Evolutionary conservation across 148 eudicot genomes (phyloP), one percentile per base, ranked within the genome.

Genomic region (Euryodendron excelsum): DNA sequence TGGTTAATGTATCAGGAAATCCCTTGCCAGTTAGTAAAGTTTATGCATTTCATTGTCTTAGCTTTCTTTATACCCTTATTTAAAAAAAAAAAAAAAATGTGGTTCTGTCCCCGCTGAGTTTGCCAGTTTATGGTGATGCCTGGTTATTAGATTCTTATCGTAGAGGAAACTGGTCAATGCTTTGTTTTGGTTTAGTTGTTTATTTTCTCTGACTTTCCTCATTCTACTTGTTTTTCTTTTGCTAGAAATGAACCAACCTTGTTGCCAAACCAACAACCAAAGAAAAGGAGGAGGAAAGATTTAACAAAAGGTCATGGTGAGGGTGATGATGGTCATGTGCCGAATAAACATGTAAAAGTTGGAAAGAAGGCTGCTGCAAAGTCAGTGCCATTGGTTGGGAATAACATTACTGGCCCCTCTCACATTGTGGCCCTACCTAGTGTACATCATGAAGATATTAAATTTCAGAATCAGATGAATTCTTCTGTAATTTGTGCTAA

Each of bases 281-380:
- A 88, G 85, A 96, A 92, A 77, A 89, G 99, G 81, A 92, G 92
- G 78, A 88, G 98, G 69, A 90, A 89, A 86, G 94, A 89, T 78
- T 59, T 83, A 60, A 81, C 74, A 56, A 91, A 93, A 82, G 86
- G 75, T 81, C 82, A 71, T 55, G 85, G 83, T 25, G 89, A 84
- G 63, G 78, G 78, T 80, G 85, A 81, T 64, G 87, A 80, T 79
- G 90, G 80, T 25, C 81, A 82, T 68, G 77, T 73, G 65, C 82
- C 89, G 44, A 86, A 76, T 76, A 91, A 95, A 82, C 90, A 83
- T 39, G 73, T 83, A 63, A 92, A 93, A 88, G 83, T 79, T 58
- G 84, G 88, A 47, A 91, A 79, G 80, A 93, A 89, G 87, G 85
- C 84, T 75, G 79, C 80, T 80, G 86, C 80, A 73, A 87, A 82